Evolutionary conservation across 306 rosid species (phyloP).

Genomic region (Pterocarpus macrocarpus): DNA sequence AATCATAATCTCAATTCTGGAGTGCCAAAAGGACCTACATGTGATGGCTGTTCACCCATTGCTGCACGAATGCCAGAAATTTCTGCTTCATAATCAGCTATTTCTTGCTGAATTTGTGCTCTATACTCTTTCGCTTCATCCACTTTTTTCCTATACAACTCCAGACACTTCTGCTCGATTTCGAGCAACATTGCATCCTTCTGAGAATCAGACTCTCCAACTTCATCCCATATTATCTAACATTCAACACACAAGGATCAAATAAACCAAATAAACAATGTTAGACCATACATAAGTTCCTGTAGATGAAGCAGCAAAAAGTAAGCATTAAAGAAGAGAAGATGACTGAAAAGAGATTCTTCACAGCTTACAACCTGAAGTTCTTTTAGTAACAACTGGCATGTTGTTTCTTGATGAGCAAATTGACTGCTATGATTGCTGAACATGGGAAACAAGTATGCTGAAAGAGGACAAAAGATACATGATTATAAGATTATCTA

Average conservation of each 20-base stretch:
- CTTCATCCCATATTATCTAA: conserved; percentile 83
- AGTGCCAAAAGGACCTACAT: conserved; percentile 51
- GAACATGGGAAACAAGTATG: conserved; percentile 55
- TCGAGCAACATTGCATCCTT: conserved; percentile 67
- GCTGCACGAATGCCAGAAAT: conserved; percentile 61
- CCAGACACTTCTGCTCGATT: conserved; percentile 71
- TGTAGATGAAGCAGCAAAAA: conserved; percentile 2
- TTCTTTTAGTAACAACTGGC: conserved; percentile 64
- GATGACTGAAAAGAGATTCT: conserved; percentile 2
- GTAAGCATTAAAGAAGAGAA: background rate
- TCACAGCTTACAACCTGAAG: conserved; percentile 68
- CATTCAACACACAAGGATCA: conserved; percentile 45
- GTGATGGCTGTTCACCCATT: conserved; percentile 64
- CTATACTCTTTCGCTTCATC: conserved; percentile 63
- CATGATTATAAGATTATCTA: background rate
- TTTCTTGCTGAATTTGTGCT: conserved; percentile 63
- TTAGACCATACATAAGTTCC: background rate
- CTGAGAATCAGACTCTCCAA: conserved; percentile 68
- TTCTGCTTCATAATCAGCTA: conserved; percentile 66
- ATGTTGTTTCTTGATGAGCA: conserved; percentile 61
- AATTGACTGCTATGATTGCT: conserved; percentile 52
- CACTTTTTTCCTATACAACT: conserved; percentile 61
- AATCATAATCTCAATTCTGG: conserved; percentile 25
- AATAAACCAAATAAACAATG: conserved; percentile 9
- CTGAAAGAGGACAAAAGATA: conserved; percentile 34